phyloP scores from a whole-genome alignment of 2,329 filamentous ascomycete species.

The Proliferodiscus dingleyae region DNA sequence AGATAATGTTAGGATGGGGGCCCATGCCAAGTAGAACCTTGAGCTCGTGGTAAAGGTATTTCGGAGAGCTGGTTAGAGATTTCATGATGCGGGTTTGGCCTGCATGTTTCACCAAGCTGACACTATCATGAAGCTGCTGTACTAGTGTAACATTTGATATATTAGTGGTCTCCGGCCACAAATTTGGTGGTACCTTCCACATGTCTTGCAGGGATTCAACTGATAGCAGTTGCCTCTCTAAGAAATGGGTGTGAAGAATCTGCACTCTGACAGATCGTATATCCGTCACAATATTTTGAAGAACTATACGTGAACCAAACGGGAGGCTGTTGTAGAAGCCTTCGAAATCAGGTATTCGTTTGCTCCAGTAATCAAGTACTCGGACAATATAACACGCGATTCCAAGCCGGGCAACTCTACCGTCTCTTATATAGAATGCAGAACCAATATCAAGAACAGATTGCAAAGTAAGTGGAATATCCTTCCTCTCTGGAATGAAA shows the following conservation, averaged over 20 bases:
- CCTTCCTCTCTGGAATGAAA: conserved; percentile 48
- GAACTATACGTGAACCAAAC: conserved; percentile 54
- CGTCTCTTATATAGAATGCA: conserved; percentile 41
- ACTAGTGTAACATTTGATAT: conserved; percentile 46
- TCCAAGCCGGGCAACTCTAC: conserved; percentile 36
- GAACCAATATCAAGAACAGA: conserved; percentile 42
- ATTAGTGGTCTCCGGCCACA: conserved; percentile 32
- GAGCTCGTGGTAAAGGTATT: conserved; percentile 59
- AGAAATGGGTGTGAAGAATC: conserved; percentile 45
- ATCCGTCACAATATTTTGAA: conserved; percentile 46
- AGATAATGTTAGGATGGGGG: conserved; percentile 49
- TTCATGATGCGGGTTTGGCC: conserved; percentile 50
- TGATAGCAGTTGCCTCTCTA: conserved; percentile 49
- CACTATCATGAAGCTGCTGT: conserved; percentile 53
- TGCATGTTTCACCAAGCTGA: conserved; percentile 43
- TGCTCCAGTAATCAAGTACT: conserved; percentile 49
- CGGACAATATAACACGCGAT: conserved; percentile 50
- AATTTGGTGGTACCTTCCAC: conserved; percentile 34
- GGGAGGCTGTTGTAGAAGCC: conserved; percentile 43
- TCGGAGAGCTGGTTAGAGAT: conserved; percentile 50
- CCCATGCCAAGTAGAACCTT: conserved; percentile 48
- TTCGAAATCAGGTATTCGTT: conserved; percentile 18
- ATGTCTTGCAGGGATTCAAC: conserved; percentile 36
- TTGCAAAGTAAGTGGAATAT: conserved; percentile 28
- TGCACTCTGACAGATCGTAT: conserved; percentile 42